Base-by-base conservation (phyloP, 441 rosid species). In the Breynia disticha region DNA sequence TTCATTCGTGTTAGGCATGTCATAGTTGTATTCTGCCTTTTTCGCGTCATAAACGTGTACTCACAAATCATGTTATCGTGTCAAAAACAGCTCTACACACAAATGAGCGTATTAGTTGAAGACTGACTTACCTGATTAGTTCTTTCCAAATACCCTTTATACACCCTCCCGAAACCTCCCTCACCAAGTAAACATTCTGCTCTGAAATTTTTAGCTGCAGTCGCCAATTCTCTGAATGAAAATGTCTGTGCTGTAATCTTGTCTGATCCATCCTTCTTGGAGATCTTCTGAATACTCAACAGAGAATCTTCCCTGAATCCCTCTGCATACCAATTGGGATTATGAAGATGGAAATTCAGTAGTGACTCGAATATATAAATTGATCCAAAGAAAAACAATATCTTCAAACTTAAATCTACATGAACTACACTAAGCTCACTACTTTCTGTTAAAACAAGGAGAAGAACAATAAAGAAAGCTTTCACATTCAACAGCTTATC, bases 91-190 rank as follows among this genome's bases (percentile, higher is more conserved):
- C 35, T 28, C 8, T 28, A 5, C 35, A 28, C 35, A 28, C 35
- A 28, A 28, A 4, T 5, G 7, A 28, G 8, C 35, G 8, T 28
- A 28, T 4, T 28, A 50, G 43, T 38, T 19, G 17, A 19, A 11
- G 16, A 59, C 16, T 20, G 13, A 52, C 56, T 52, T 61, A 83
- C 90, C 81, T 79, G 69, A 67, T 75, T 72, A 21, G 69, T 73
- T 52, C 76, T 78, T 62, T 78, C 83, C 61, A 83, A 47, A 24
- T 61, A 61, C n/a, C 90, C 90, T 74, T 83, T 80, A 47, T 78
- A 80, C 42, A 80, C 90, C 59, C 74, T 72, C 16, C 86, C 90
- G 51, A 83, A 83, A 38, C 87, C 90, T 60, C 84, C 87, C 63
- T 83, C 87, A 32, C 90, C 87, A 49, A 80, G 59, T 17, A 78